A percentile compares a stretch with the other conserved stretches of the same genome.
Conservation (phyloP, 306 rosid genomes). For the Ormosia semicastrata region DNA sequence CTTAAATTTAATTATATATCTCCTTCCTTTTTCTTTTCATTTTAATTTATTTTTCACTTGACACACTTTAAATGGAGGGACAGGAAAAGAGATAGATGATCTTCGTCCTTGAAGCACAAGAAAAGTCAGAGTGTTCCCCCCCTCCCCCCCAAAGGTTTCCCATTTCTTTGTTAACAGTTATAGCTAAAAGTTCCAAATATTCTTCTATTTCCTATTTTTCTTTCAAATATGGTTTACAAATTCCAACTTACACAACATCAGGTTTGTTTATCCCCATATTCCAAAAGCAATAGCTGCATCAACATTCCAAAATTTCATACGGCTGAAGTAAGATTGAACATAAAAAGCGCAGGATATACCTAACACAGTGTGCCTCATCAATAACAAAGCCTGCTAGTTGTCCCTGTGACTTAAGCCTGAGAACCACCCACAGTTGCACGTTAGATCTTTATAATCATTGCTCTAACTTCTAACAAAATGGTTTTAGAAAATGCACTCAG, state of each 20-base stretch:
- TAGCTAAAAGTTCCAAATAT: too few species aligned
- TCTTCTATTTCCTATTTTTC: too few species aligned
- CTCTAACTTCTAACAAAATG: neutral
- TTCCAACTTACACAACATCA: too few species aligned
- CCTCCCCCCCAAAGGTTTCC: neutral
- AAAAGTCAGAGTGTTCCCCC: neutral
- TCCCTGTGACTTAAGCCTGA: conserved; percentile 62
- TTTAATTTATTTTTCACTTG: too few species aligned
- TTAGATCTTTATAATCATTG: conserved; percentile 19
- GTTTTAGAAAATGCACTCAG: conserved; percentile 1
- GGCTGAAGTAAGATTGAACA: conserved; percentile 12
- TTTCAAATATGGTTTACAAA: too few species aligned
- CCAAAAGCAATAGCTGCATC: too few species aligned
- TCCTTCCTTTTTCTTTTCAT: too few species aligned
- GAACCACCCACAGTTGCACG: conserved; percentile 26
- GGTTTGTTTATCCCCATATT: too few species aligned
- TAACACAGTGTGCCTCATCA: conserved; percentile 97
- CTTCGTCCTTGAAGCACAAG: neutral
- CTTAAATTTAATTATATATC: too few species aligned
- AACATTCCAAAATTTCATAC: neutral
- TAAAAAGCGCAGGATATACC: conserved; percentile 53
- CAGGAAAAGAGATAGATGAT: too few species aligned
- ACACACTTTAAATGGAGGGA: too few species aligned
- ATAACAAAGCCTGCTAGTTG: conserved; percentile 85
- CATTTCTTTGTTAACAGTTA: neutral